phyloP scores from a whole-genome alignment of 2,329 filamentous ascomycete genomes.

The Colletotrichum echinochloae region DNA sequence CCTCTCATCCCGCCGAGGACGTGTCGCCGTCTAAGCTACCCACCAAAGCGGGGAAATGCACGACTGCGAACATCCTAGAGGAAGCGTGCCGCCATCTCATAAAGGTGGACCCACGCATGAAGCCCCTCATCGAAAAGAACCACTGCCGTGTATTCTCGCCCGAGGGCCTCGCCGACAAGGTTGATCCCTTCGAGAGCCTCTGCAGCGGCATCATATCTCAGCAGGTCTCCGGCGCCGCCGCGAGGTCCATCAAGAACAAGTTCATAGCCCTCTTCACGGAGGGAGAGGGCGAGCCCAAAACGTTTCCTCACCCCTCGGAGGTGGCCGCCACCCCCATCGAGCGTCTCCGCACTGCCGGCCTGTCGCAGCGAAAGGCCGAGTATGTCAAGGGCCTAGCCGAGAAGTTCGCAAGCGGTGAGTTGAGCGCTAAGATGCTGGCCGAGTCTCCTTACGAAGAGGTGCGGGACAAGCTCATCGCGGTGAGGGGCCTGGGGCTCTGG shows the following conservation, averaged over 20 bases:
- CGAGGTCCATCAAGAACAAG: slow-evolving; percentile 87
- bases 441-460: slow-evolving; percentile 88
- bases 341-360: slow-evolving; percentile 82
- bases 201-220: slow-evolving; percentile 93
- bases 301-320: slow-evolving; percentile 81
- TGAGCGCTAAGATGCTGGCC: slow-evolving; percentile 81
- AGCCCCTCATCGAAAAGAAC: slow-evolving; percentile 77
- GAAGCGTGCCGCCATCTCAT: slow-evolving; percentile 82
- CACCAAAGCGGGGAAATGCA: slow-evolving; percentile 50
- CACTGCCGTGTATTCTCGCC: slow-evolving; percentile 84
- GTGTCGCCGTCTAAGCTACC: slow-evolving; percentile 59
- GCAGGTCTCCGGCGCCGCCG: slow-evolving; percentile 94
- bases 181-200: slow-evolving; percentile 90
- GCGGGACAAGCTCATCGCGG: slow-evolving; percentile 82
- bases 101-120: slow-evolving; percentile 77
- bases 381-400: slow-evolving; percentile 89
- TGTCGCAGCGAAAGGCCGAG: slow-evolving; percentile 95
- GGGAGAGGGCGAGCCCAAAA: slow-evolving; percentile 42
- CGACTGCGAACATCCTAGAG: slow-evolving; percentile 78
- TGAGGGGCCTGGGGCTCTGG: slow-evolving; percentile 90
- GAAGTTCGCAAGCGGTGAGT: slow-evolving; percentile 81
- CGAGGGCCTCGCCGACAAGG: slow-evolving; percentile 82
- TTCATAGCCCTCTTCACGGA: slow-evolving; percentile 80
- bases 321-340: slow-evolving; percentile 74
- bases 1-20: slow-evolving; percentile 60